A percentile compares a stretch with the other conserved stretches of the same genome.
Evolutionary conservation across 768 basidiomycete species (phyloP).

Genomic region (Suillus weaverae): DNA sequence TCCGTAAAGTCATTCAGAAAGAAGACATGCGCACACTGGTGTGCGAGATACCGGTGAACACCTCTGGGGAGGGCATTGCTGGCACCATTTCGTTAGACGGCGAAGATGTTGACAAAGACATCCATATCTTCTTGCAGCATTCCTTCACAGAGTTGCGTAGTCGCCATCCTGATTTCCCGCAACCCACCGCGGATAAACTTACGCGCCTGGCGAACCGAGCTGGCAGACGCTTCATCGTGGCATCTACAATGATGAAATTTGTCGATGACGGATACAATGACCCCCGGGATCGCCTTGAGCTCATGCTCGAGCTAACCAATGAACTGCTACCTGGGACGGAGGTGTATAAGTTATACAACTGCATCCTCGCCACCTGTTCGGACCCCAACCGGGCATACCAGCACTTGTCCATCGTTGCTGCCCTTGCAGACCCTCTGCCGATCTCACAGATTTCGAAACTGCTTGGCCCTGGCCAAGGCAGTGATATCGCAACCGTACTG

Average conservation of each 20-base stretch:
- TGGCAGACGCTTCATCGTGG: neutral
- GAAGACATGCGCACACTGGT: neutral
- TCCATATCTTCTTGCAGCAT: neutral
- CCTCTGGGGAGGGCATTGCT: neutral
- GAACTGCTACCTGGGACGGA: neutral
- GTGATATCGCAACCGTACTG: neutral
- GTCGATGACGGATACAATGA: neutral
- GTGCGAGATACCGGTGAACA: neutral
- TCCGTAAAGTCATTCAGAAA: neutral
- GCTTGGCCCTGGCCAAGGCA: neutral
- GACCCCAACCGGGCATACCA: neutral
- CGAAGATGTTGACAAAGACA: neutral
- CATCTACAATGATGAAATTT: neutral
- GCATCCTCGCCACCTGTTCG: neutral
- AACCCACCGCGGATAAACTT: neutral
- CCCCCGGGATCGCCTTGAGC: neutral
- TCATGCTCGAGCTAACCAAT: neutral
- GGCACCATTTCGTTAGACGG: neutral
- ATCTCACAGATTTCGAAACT: neutral
- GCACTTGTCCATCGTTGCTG: neutral
- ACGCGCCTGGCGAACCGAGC: neutral
- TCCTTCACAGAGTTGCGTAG: neutral
- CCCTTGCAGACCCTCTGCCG: neutral
- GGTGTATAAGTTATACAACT: neutral
- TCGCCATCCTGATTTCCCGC: neutral